Evolutionary conservation across 192 early-diverging fungal species (phyloP).

Genomic region (Coemansia sp.): DNA sequence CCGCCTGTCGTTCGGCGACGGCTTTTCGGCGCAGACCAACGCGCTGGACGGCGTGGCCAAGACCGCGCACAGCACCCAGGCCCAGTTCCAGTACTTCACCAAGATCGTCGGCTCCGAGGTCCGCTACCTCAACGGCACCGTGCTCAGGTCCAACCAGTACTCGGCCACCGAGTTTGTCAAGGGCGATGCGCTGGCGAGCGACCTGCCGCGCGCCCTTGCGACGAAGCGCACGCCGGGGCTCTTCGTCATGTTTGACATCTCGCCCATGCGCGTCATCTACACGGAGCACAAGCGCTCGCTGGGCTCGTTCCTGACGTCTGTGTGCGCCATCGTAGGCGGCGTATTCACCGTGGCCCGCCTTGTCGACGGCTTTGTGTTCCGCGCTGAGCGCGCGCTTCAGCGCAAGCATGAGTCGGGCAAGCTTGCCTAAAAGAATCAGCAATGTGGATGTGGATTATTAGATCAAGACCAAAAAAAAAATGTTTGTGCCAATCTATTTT

Average conservation of each 20-base stretch:
- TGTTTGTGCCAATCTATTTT: conserved; percentile 2
- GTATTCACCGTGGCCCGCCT: conserved; percentile 95
- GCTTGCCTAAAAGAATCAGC: conserved; percentile 14
- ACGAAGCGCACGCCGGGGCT: conserved; percentile 62
- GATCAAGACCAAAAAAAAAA: conserved; percentile 23
- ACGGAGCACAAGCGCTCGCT: conserved; percentile 81
- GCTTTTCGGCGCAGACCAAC: conserved; percentile 54
- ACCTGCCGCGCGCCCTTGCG: background rate
- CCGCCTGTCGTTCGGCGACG: conserved; percentile 78
- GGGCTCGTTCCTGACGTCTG: conserved; percentile 84
- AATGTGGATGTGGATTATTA: conserved; percentile 7
- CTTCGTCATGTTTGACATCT: conserved; percentile 95
- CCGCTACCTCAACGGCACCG: conserved; percentile 66
- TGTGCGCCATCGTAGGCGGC: conserved; percentile 93
- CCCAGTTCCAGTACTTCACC: conserved; percentile 90
- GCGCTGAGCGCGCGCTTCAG: conserved; percentile 77
- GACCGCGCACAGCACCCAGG: conserved; percentile 57
- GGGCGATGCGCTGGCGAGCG: background rate
- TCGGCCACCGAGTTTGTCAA: conserved; percentile 85
- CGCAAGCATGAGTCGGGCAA: conserved; percentile 87
- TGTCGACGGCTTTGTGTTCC: conserved; percentile 85
- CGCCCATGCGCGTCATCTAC: conserved; percentile 94
- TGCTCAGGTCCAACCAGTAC: conserved; percentile 91
- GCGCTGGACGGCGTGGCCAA: conserved; percentile 70
- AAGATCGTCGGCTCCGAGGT: conserved; percentile 93